Base-by-base conservation (phyloP, 1,139 yeast genomes). In the Geotrichum candidum region DNA sequence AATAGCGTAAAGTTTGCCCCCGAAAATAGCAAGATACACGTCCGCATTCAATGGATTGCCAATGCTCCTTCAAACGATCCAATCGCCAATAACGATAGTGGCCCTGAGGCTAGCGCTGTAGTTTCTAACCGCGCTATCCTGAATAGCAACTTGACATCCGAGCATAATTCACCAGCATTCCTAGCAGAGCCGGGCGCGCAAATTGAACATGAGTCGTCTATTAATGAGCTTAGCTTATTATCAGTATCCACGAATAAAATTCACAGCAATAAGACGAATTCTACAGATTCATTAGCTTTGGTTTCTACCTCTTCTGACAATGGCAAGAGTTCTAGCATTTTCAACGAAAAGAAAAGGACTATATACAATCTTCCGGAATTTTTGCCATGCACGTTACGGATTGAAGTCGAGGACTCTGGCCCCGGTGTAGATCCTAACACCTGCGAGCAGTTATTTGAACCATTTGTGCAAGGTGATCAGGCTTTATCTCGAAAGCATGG, bases 381-480 rank as follows among this genome's bases (percentile, higher is more conserved):
- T 18, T 6, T 45, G 23, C 57, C 57, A 11, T 35, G 54, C 22
- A 51, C 35, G 22, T 29, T 51, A 13, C 10, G 85, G 65, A 96
- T 94, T 9, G 81, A 82, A 46, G 99, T 94, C 73, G 88, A 95
- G 0, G 99, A 27, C 31, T 27, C 31, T 27, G 31, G 99, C 4
- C 90, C 96, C 0, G 99, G 98, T 64, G 90, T 94, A 59, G 91
- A 88, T 56, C 86, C 87, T 22, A 83, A 85, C 0, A 77, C 89
- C 61, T 95, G 90, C 69, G 87, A 87, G 56, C 86, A 87, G 66
- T 94, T 94, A 1, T 94, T 94, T 75, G 97, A 94, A 71, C 97
- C 97, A 2, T 94, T 94, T 77, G 90, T 90, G 41, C 99, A 92
- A 75, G 98, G 98, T 54, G 98, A 94, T 70, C 97, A 92, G 74